Evolutionary conservation across 345 rosid species (phyloP).

Genomic region (Gossypium rotundifolium): DNA sequence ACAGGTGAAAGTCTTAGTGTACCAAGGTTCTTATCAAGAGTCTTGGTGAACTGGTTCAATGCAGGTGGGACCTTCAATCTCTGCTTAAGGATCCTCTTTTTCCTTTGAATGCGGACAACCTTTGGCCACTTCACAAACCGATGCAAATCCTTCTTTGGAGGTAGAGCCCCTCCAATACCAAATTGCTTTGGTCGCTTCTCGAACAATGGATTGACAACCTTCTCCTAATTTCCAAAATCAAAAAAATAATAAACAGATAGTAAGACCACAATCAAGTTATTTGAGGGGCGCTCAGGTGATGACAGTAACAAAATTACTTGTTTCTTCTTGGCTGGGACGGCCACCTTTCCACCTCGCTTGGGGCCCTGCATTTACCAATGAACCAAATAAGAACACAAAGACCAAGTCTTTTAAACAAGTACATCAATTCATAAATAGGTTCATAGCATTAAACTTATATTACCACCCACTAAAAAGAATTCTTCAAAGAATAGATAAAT

Average conservation of each 20-base stretch:
- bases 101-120: slow-evolving; percentile 50
- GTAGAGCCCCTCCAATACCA: slow-evolving; percentile 50
- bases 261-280: neutral
- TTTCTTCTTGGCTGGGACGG: slow-evolving; percentile 25
- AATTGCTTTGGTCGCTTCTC: slow-evolving; percentile 56
- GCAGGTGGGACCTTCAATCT: slow-evolving; percentile 60
- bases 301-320: neutral
- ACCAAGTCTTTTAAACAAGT: neutral
- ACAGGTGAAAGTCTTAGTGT: neutral
- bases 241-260: neutral
- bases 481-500: too few species aligned
- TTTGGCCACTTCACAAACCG: slow-evolving; percentile 52
- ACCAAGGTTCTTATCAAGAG: slow-evolving; percentile 52
- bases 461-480: neutral
- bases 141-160: slow-evolving; percentile 46
- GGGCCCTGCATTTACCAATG: slow-evolving; percentile 18
- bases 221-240: slow-evolving; percentile 24
- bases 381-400: neutral
- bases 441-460: neutral
- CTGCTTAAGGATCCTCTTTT: slow-evolving; percentile 42
- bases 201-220: slow-evolving; percentile 41
- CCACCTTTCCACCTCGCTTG: slow-evolving; percentile 23
- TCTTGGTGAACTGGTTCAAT: slow-evolving; percentile 49
- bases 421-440: neutral
- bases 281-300: neutral